Evolutionary conservation across 2,329 filamentous ascomycete species (phyloP), one percentile per base, ranked within the genome.

Genomic region (Beauveria caledonica): DNA sequence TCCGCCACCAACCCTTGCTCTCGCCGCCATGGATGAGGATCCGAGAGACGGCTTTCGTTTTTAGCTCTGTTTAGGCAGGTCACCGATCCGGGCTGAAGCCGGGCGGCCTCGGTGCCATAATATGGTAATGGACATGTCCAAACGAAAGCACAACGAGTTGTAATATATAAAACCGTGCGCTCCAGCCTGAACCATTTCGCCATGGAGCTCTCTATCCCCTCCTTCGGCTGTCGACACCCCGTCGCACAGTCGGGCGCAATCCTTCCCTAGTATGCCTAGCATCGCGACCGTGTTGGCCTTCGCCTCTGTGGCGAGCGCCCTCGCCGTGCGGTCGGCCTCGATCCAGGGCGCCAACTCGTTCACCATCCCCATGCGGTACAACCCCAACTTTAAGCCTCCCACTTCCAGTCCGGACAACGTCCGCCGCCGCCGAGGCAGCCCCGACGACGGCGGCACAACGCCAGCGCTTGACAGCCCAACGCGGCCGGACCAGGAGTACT

Each of bases 401-500:
- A 25, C 15, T 23, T 11, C 33, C 11, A 21, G 8, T 19, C 19
- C 11, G 15, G 50, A 15, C 10, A 21, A 17, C 13, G 33, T 25
- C 21, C 50, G 27, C n/a, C 29, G 49, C 9, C 40, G 44, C 19
- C 44, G 21, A 25, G 10, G 15, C 33, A 52, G 17, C 39, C 57
- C 13, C 23, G 17, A 39, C 5, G 9, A 50, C 36, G 50, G 25
- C 36, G 29, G 48, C 56, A 25, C 5, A 1, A 33, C 46, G 10
- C 33, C 48, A 5, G 27, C 46, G 8, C 25, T n/a, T 21, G 27
- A 45, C 39, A 59, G 56, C 36, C 19, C n/a, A 36, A 36, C 36
- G 21, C 45, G 56, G 10, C 56, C 56, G 8, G 60, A 59, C 36
- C 19, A 21, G 8, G 56, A 56, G 23, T 62, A 62, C 51, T 36